Percentiles rank a stretch among this genome's conserved stretches.
phyloP scores from a whole-genome alignment of 192 early-diverging fungal genomes.

The Borealophlyctis nickersoniae region DNA sequence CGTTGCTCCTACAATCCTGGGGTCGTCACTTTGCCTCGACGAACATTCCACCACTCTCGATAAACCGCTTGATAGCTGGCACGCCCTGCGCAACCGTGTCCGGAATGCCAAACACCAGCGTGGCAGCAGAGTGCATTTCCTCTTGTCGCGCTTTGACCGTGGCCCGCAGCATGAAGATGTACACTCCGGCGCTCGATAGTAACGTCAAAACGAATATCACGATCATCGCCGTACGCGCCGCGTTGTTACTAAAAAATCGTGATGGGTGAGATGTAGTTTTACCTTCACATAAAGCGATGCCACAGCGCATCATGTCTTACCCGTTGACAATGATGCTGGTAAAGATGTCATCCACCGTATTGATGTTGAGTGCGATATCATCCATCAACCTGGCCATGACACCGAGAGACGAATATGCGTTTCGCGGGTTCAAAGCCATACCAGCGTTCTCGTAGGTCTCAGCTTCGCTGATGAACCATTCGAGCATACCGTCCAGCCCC shows the following conservation, averaged over 20 bases:
- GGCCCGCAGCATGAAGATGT: conserved; percentile 4
- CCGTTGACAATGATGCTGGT: neutral
- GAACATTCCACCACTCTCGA: conserved; percentile 33
- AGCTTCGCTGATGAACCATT: conserved; percentile 8
- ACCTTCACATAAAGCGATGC: neutral
- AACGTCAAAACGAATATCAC: conserved; percentile 12
- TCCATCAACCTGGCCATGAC: neutral
- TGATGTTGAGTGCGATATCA: neutral
- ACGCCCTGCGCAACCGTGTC: conserved; percentile 13
- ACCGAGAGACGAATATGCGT: too few species aligned
- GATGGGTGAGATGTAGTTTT: neutral
- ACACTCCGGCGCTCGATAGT: neutral
- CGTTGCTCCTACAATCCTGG: too few species aligned
- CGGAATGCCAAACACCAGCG: conserved; percentile 25
- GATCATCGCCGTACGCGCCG: conserved; percentile 11
- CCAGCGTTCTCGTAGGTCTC: neutral
- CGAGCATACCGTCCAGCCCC: conserved; percentile 21
- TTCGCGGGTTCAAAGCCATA: neutral
- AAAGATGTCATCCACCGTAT: neutral
- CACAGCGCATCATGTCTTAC: neutral
- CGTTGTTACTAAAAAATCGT: conserved; percentile 1
- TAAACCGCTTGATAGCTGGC: conserved; percentile 28
- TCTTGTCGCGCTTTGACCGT: conserved; percentile 9
- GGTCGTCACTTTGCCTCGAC: too few species aligned
- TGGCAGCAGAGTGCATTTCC: conserved; percentile 27